phyloP scores from a whole-genome alignment of 345 rosid species.

The Streptanthus diversifolius region DNA sequence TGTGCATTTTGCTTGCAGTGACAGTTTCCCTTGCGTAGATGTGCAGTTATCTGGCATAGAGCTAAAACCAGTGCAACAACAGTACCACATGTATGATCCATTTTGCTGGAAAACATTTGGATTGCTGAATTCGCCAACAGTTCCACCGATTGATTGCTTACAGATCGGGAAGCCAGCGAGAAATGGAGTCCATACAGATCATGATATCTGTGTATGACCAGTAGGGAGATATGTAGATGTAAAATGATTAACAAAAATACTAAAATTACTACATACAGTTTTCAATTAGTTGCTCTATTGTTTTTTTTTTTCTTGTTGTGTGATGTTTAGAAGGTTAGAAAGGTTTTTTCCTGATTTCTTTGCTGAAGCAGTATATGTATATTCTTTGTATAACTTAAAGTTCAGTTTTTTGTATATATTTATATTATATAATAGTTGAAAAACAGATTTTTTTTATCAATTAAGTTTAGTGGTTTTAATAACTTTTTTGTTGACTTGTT shows the following conservation, averaged over 20 bases:
- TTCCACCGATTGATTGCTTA: constrained; percentile 81
- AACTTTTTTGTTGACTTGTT: no score
- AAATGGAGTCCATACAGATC: constrained; percentile 58
- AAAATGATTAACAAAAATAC: constrained; percentile 9
- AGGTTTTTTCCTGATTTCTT: background rate
- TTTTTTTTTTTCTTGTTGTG: background rate
- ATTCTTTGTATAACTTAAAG: constrained; percentile 7
- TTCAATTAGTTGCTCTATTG: background rate
- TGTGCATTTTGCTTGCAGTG: constrained; percentile 91
- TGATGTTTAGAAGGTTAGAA: constrained; percentile 9
- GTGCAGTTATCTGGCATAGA: constrained; percentile 64
- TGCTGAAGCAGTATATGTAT: constrained; percentile 11
- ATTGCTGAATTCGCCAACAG: constrained; percentile 65
- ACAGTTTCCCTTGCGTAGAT: constrained; percentile 75
- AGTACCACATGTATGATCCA: constrained; percentile 75
- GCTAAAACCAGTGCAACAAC: constrained; percentile 65
- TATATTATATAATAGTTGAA: background rate
- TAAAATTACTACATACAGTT: background rate
- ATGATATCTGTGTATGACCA: constrained; percentile 56
- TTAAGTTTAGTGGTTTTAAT: no score
- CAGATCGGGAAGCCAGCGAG: constrained; percentile 81
- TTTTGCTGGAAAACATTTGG: constrained; percentile 96
- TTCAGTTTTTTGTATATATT: background rate
- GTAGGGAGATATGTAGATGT: constrained; percentile 20
- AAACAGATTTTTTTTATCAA: no score